phyloP scores from a whole-genome alignment of 352 stramenopile genomes.

The Aphanomyces invadans region DNA sequence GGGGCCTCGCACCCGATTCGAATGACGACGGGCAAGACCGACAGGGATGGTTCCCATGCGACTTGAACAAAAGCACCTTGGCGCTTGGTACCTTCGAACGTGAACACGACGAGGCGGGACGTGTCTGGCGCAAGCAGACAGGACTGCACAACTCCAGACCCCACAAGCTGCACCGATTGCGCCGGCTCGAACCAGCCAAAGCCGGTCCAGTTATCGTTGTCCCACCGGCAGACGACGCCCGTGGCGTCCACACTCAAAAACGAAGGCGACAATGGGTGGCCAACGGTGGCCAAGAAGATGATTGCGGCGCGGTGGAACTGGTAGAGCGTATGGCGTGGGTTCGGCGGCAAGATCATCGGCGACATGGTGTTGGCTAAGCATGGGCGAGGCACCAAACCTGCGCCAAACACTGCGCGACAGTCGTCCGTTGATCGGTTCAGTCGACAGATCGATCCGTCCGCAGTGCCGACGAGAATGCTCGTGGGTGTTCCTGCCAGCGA shows the following conservation, averaged over 20 bases:
- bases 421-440: constrained; percentile 3
- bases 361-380: no score
- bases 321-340: neutral
- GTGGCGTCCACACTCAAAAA: neutral
- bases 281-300: neutral
- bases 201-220: neutral
- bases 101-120: neutral
- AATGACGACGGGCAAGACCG: neutral
- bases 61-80: neutral
- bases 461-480: constrained; percentile 3
- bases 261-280: neutral
- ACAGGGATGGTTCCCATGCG: neutral
- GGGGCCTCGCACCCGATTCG: neutral
- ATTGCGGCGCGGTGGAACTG: constrained; percentile 3
- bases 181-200: constrained; percentile 7
- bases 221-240: neutral
- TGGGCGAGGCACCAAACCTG: neutral
- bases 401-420: neutral
- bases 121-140: neutral
- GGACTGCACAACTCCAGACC: neutral
- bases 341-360: no score
- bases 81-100: neutral
- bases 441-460: neutral
- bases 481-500: neutral
- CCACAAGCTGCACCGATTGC: neutral